Evolutionary conservation across 2,329 filamentous ascomycete species (phyloP).

Genomic region (Fulvia fulva): DNA sequence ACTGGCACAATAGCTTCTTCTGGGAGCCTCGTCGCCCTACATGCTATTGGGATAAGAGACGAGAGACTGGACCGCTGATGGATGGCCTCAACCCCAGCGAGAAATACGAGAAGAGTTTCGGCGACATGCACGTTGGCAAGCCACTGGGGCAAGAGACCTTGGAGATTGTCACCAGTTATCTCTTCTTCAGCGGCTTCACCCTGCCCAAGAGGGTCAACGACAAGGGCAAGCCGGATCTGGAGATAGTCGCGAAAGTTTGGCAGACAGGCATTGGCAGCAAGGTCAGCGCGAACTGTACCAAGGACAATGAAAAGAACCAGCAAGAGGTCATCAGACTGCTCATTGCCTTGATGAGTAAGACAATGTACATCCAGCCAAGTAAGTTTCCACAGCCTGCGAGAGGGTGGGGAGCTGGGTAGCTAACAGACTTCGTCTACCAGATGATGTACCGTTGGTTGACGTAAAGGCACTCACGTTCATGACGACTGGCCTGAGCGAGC

Average conservation of each 20-base stretch:
- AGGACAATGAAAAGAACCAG: slow-evolving; percentile 88
- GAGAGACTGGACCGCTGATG: slow-evolving; percentile 30
- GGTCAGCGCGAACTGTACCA: slow-evolving; percentile 78
- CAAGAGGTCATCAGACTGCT: slow-evolving; percentile 85
- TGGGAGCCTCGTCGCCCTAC: slow-evolving; percentile 53
- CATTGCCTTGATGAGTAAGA: slow-evolving; percentile 80
- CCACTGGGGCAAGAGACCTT: slow-evolving; percentile 90
- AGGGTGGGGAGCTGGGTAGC: background rate
- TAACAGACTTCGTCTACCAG: slow-evolving; percentile 33
- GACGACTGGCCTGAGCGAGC: slow-evolving; percentile 82
- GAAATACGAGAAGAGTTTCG: slow-evolving; percentile 42
- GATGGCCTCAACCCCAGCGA: slow-evolving; percentile 46
- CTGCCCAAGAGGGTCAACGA: slow-evolving; percentile 52
- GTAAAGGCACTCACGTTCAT: slow-evolving; percentile 84
- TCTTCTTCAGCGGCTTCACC: slow-evolving; percentile 90
- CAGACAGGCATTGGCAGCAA: slow-evolving; percentile 97
- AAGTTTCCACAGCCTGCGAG: slow-evolving; percentile 26
- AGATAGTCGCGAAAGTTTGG: slow-evolving; percentile 93
- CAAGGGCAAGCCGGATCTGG: slow-evolving; percentile 24
- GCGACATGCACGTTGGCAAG: slow-evolving; percentile 65
- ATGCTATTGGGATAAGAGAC: slow-evolving; percentile 27
- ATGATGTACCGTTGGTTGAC: slow-evolving; percentile 72
- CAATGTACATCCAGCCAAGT: slow-evolving; percentile 86
- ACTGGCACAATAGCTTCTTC: slow-evolving; percentile 92
- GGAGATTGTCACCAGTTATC: slow-evolving; percentile 79